Percentiles rank a stretch among this genome's conserved stretches.
Conservation (phyloP, 495 filamentous ascomycete genomes). For the Clavariopsis aquatica region DNA sequence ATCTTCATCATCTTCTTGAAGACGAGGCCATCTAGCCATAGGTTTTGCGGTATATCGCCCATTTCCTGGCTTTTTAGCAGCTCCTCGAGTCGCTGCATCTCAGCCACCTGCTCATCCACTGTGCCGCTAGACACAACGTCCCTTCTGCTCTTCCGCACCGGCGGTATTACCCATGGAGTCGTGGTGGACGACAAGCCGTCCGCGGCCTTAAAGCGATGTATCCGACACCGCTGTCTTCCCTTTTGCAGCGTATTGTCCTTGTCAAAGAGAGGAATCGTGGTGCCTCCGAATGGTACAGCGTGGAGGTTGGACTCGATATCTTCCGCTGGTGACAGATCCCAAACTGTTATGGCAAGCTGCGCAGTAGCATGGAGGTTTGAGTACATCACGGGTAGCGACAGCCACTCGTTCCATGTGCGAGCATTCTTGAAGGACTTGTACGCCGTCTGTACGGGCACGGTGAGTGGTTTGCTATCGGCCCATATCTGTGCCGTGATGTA, state of each 20-base stretch:
- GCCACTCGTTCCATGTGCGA: conserved; percentile 94
- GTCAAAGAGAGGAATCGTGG: conserved; percentile 87
- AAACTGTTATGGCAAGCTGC: conserved; percentile 88
- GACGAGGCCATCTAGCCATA: conserved; percentile 93
- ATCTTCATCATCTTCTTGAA: conserved; percentile 80
- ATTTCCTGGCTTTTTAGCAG: conserved; percentile 98
- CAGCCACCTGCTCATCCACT: conserved; percentile 62
- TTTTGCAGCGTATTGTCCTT: conserved; percentile 85
- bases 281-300: conserved; percentile 89
- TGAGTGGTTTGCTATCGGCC: conserved; percentile 92
- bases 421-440: conserved; percentile 83
- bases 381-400: conserved; percentile 80
- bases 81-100: conserved; percentile 79
- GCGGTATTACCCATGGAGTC: conserved; percentile 66
- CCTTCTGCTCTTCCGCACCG: conserved; percentile 53
- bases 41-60: conserved; percentile 86
- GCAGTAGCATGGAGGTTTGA: conserved; percentile 74
- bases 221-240: conserved; percentile 85
- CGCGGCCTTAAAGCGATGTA: conserved; percentile 78
- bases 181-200: conserved; percentile 81
- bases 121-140: conserved; percentile 46
- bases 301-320: conserved; percentile 65
- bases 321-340: conserved; percentile 85
- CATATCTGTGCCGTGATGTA: conserved; percentile 92
- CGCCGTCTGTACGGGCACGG: conserved; percentile 85